Evolutionary conservation across 2,329 filamentous ascomycete species (phyloP).

Genomic region (Cladophialophora carrionii): DNA sequence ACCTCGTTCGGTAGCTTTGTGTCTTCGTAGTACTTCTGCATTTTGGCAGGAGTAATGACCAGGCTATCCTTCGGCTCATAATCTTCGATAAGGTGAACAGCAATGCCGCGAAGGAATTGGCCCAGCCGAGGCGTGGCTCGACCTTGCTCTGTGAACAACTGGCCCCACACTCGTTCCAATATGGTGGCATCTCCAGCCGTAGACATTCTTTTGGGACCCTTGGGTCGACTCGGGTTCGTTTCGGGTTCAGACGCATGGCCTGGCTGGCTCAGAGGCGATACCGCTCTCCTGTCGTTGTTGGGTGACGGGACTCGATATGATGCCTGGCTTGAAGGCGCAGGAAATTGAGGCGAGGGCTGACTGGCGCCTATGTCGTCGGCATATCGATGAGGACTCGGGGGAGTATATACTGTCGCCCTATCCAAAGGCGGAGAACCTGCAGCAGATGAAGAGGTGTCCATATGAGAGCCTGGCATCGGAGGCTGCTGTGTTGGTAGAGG

Average conservation of each 20-base stretch:
- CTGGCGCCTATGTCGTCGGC: slow-evolving; percentile 33
- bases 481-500: slow-evolving; percentile 41
- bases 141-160: slow-evolving; percentile 69
- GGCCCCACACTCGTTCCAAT: slow-evolving; percentile 75
- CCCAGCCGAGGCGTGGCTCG: slow-evolving; percentile 69
- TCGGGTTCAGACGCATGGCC: slow-evolving; percentile 44
- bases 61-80: slow-evolving; percentile 68
- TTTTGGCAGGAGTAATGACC: slow-evolving; percentile 75
- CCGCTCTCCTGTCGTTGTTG: slow-evolving; percentile 40
- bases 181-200: slow-evolving; percentile 58
- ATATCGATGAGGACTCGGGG: slow-evolving; percentile 55
- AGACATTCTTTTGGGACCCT: slow-evolving; percentile 45
- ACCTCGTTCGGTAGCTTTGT: slow-evolving; percentile 67
- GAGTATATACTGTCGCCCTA: slow-evolving; percentile 55
- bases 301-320: slow-evolving; percentile 34
- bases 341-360: slow-evolving; percentile 31
- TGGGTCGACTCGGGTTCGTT: slow-evolving; percentile 38
- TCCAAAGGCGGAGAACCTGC: slow-evolving; percentile 49
- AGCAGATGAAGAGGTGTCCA: slow-evolving; percentile 44
- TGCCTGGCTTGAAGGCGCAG: slow-evolving; percentile 33
- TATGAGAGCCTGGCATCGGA: slow-evolving; percentile 39
- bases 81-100: slow-evolving; percentile 72
- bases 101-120: slow-evolving; percentile 73
- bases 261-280: slow-evolving; percentile 45
- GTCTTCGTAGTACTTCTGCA: slow-evolving; percentile 72